Percentiles rank a stretch among this genome's conserved stretches.
These are phyloP conservation scores for Globisporangium cederbergense DNA, from an alignment of 352 stramenopile genomes.

Conservation along the genomic window DNA sequence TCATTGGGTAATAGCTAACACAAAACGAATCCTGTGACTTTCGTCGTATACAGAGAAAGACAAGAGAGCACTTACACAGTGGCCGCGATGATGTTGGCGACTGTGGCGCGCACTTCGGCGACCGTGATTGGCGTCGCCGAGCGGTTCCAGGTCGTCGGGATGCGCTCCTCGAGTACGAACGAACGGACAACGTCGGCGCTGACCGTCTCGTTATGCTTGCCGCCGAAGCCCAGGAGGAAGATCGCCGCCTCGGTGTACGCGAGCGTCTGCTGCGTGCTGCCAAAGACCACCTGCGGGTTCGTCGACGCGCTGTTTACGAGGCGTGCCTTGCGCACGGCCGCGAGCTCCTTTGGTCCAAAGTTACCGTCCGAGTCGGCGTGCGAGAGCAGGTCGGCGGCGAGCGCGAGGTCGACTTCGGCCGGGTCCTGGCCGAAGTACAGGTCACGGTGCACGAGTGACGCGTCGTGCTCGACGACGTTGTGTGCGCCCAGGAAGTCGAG, in stretches of 20 bases:
- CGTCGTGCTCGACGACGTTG: conserved; percentile 26
- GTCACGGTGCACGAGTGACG: background rate
- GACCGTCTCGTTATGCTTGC: conserved; percentile 29
- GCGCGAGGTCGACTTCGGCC: background rate
- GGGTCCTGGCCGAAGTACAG: conserved; percentile 1
- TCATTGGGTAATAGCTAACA: too few species aligned
- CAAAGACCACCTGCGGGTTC: conserved; percentile 38
- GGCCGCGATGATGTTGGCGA: conserved; percentile 23
- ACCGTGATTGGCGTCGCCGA: conserved; percentile 23
- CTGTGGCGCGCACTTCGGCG: conserved; percentile 20
- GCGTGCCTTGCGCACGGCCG: conserved; percentile 24
- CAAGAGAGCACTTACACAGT: background rate
- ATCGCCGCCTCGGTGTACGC: conserved; percentile 36
- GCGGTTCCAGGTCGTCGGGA: conserved; percentile 26
- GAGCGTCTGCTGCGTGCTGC: conserved; percentile 29
- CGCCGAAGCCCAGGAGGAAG: conserved; percentile 31
- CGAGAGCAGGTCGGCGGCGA: background rate
- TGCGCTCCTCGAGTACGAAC: conserved; percentile 34
- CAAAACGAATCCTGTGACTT: too few species aligned
- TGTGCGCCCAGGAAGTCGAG: conserved; percentile 46
- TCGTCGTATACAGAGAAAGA: too few species aligned
- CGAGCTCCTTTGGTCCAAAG: conserved; percentile 22
- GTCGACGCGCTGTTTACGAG: conserved; percentile 25
- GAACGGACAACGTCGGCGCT: conserved; percentile 23
- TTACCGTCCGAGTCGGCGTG: background rate